Percentiles rank a stretch among this genome's conserved stretches.
These are phyloP conservation scores for Tieghemiomyces parasiticus DNA, from an alignment of 192 early-diverging fungal genomes.

Conservation along the genomic window DNA sequence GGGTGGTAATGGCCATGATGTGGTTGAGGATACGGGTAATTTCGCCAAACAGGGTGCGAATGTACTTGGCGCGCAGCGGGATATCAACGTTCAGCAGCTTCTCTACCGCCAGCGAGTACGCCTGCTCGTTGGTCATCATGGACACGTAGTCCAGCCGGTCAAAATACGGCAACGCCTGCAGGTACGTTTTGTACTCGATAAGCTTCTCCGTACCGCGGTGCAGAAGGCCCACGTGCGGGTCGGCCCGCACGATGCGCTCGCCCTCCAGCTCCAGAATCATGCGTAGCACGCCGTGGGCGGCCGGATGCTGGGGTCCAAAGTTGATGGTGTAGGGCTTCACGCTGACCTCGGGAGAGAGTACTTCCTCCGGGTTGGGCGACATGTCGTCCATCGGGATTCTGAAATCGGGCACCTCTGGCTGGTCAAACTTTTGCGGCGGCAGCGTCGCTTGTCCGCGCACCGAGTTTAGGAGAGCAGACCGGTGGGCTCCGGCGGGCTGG, in stretches of 20 bases:
- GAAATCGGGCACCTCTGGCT: too few species aligned
- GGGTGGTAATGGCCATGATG: slow-evolving; percentile 93
- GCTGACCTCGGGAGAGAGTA: slow-evolving; percentile 11
- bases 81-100: slow-evolving; percentile 97
- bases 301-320: slow-evolving; percentile 99
- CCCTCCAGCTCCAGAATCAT: slow-evolving; percentile 89
- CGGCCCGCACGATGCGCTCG: slow-evolving; percentile 80
- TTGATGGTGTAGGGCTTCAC: slow-evolving; percentile 88
- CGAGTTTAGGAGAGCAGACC: too few species aligned
- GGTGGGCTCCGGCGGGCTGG: too few species aligned
- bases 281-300: slow-evolving; percentile 91
- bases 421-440: too few species aligned
- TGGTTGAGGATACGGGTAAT: slow-evolving; percentile 97
- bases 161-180: slow-evolving; percentile 97
- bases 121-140: slow-evolving; percentile 99
- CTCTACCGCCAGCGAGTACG: slow-evolving; percentile 93
- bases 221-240: slow-evolving; percentile 93
- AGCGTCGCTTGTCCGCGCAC: too few species aligned
- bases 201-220: slow-evolving; percentile 98
- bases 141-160: slow-evolving; percentile 97
- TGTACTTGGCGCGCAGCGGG: slow-evolving; percentile 86
- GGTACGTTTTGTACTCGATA: slow-evolving; percentile 98
- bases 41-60: slow-evolving; percentile 94
- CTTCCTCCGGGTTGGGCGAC: not conserved
- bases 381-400: too few species aligned